Evolutionary conservation across 176 grass and related monocot genomes (phyloP), one percentile per base, ranked within the genome.

Genomic region (Triticum dicoccoides): DNA sequence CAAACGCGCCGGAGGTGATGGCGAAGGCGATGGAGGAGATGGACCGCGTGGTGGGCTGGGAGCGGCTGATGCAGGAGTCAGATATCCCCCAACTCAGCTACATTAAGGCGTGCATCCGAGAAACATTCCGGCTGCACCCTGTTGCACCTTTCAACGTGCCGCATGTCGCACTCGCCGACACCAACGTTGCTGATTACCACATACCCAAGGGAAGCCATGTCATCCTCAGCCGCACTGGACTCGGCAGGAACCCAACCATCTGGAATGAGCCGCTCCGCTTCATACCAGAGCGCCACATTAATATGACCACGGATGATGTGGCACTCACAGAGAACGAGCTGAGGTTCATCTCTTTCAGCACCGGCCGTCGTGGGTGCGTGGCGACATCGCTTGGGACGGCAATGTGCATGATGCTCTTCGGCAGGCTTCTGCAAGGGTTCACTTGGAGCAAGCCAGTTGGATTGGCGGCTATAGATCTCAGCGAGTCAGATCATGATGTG

Each of bases 131-230:
- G 13, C 47, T 51, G 47, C 47, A 51, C 47, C 47, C 47, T 2
- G 47, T 51, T 2, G 47, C 47, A 5, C 47, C 47, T 5, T 51
- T 51, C 13, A 51, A 51, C 4, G 47, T 51, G 47, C 47, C 47
- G 4, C 88, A 82, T 10, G 69, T 81, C 0, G 77, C 83, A 1
- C 65, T 85, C 6, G 15, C 24, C 18, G 78, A 86, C 42, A 21
- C 78, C 21, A 61, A 27, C 70, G 15, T 89, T 18, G 69, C 83
- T 21, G 83, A 44, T 34, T 85, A 89, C 77, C 83, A 30, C 23
- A 39, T 89, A 4, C 77, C 82, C 32, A 83, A 79, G 51, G 47
- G 47, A 51, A 51, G 47, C 13, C 47, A 51, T 51, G 14, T 51
- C 47, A 15, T 51, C 13, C 47, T 80, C 6, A 88, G 64, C 52